These are phyloP conservation scores for Lyophyllum atratum DNA, from an alignment of 768 basidiomycete genomes.

Conservation along the genomic window DNA sequence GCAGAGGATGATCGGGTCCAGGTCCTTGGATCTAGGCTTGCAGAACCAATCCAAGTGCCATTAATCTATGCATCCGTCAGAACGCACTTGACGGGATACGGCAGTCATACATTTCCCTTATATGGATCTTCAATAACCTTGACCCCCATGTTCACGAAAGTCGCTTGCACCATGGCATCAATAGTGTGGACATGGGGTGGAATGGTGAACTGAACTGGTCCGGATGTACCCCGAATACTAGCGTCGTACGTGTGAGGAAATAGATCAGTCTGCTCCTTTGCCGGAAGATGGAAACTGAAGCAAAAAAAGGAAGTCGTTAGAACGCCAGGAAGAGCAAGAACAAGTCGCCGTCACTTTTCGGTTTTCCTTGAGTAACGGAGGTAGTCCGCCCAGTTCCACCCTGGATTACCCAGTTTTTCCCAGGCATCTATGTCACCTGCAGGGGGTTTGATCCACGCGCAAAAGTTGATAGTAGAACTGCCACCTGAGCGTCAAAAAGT, in stretches of 20 bases:
- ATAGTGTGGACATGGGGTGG: conserved; percentile 26
- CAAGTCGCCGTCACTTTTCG: conserved; percentile 33
- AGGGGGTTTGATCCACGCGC: conserved; percentile 33
- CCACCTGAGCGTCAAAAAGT: conserved; percentile 31
- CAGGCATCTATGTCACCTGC: conserved; percentile 32
- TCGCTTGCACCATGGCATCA: conserved; percentile 25
- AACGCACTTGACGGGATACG: not conserved
- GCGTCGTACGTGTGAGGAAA: conserved; percentile 29
- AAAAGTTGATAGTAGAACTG: conserved; percentile 46
- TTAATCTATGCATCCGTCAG: conserved; percentile 19
- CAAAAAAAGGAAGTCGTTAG: not conserved
- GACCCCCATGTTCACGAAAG: conserved; percentile 26
- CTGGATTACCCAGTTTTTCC: conserved; percentile 53
- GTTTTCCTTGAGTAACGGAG: conserved; percentile 36
- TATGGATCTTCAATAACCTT: conserved; percentile 28
- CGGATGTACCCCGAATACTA: conserved; percentile 24
- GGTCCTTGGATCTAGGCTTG: conserved; percentile 25
- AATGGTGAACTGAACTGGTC: conserved; percentile 31
- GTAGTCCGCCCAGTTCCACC: conserved; percentile 55
- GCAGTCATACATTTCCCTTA: conserved; percentile 26
- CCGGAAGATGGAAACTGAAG: conserved; percentile 28
- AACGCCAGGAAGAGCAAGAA: not conserved
- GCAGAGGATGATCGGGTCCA: conserved; percentile 29
- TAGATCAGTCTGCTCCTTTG: conserved; percentile 23
- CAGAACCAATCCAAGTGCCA: conserved; percentile 15